Base-by-base conservation (phyloP, 306 rosid species). In the Dryas octopetala region DNA sequence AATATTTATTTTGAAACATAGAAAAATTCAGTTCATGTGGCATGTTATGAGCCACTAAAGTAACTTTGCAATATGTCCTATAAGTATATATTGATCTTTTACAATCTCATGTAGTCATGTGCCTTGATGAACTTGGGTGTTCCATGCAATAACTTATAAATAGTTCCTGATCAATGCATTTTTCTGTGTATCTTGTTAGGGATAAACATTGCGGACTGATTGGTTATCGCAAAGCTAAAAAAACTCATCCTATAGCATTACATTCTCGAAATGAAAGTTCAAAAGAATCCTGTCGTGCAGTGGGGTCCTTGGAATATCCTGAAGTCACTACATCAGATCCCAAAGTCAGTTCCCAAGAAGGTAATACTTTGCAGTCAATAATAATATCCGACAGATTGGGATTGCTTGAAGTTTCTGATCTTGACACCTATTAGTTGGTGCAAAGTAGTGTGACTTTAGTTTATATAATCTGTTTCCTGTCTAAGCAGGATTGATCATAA, bases 121-220 rank as follows among this genome's bases (percentile, higher is more conserved):
- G 9, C 10, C 41, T 9, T 46, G 57, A 49, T 48, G 32, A 47
- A 53, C 23, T 53, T n/a, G 3, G 57, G 16, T 45, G 7, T 85
- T 11, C 23, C 10, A 4, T 49, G 45, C 59, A 68, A 14, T 11
- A 48, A 32, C 61, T 7, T 52, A 9, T 51, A 51, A 14, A 32
- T 32, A 32, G 19, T 23, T 23, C 40, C 15, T 11, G 61, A 6
- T 26, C 54, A 38, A 68, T 74, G 40, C 26, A 19, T 17, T 32
- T 11, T 28, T 48, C 66, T 44, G 57, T 62, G 26, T 73, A 62
- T 17, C 80, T 80, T 47, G 79, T 66, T 84, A 95, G 98, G 96
- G 87, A 85, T 74, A 46, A 16, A n/a, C 86, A 90, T 77, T 89
- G 93, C 74, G 78, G 16, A 68, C 77, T 86, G 16, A 44, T 90